Conservation (phyloP, 202 grass and related monocot genomes). For the Dendrocalamus latiflorus region DNA sequence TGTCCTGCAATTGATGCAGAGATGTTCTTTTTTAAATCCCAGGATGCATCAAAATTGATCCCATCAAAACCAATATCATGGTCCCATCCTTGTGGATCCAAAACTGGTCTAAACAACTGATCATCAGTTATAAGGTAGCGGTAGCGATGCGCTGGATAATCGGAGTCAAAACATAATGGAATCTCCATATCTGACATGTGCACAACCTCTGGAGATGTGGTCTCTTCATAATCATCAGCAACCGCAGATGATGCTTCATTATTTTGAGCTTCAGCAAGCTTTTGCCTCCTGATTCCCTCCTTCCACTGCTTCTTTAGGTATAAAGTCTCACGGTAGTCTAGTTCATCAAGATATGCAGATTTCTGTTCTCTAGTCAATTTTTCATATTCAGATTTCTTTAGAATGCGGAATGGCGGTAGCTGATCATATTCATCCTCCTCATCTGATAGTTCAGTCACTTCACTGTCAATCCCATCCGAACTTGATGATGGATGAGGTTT, state of each 20-base stretch:
- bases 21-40: conserved; percentile 38
- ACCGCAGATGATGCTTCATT: background rate
- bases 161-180: conserved; percentile 71
- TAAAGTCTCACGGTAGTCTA: conserved; percentile 88
- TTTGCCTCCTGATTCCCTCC: conserved; percentile 63
- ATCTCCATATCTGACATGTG: conserved; percentile 81
- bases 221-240: conserved; percentile 54
- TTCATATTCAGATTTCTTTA: conserved; percentile 67
- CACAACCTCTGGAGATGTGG: conserved; percentile 44
- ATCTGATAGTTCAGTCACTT: conserved; percentile 48
- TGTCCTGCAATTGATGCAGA: conserved; percentile 57
- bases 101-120: conserved; percentile 73
- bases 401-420: conserved; percentile 80
- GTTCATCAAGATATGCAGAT: conserved; percentile 87
- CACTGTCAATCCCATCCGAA: conserved; percentile 28
- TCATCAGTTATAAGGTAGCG: conserved; percentile 61
- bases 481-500: conserved; percentile 39
- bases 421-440: conserved; percentile 93
- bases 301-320: conserved; percentile 87
- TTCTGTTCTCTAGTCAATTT: conserved; percentile 70
- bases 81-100: conserved; percentile 93
- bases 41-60: conserved; percentile 72
- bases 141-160: conserved; percentile 60
- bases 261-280: conserved; percentile 41
- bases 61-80: conserved; percentile 93